These are phyloP conservation scores for Globisporangium yorkense DNA, from an alignment of 352 stramenopile species.

Conservation along the genomic window DNA sequence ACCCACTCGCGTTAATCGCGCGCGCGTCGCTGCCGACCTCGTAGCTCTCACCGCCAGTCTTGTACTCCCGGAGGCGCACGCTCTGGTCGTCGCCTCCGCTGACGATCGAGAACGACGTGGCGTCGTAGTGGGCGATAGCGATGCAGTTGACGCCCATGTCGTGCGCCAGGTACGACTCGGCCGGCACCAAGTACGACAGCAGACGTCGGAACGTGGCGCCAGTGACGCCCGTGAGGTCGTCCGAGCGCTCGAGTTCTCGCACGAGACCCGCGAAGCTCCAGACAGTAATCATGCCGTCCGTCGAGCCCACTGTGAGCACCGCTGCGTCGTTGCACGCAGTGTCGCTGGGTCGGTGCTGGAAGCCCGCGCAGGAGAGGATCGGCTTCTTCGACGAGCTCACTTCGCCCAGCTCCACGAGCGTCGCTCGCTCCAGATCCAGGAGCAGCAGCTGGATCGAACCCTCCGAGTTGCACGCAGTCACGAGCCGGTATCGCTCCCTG, in stretches of 20 bases:
- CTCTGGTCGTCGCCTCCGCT: constrained; percentile 83
- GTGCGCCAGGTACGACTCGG: constrained; percentile 61
- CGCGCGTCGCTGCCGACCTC: constrained; percentile 25
- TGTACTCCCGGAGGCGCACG: constrained; percentile 39
- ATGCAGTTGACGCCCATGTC: constrained; percentile 84
- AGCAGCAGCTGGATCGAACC: constrained; percentile 59
- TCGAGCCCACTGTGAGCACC: constrained; percentile 71
- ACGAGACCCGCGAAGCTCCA: constrained; percentile 49
- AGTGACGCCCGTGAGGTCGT: not conserved
- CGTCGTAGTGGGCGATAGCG: constrained; percentile 19
- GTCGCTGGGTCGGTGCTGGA: constrained; percentile 19
- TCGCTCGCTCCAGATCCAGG: constrained; percentile 29
- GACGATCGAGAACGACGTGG: constrained; percentile 43
- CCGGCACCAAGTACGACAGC: constrained; percentile 30
- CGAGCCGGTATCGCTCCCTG: constrained; percentile 33
- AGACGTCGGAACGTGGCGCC: not conserved
- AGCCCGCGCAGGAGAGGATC: constrained; percentile 61
- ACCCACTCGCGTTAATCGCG: constrained; percentile 66
- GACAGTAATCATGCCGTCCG: constrained; percentile 72
- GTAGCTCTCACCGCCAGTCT: constrained; percentile 3
- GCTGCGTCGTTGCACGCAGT: constrained; percentile 2
- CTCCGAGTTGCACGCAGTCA: constrained; percentile 75
- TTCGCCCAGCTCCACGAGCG: constrained; percentile 41
- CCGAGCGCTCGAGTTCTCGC: constrained; percentile 10
- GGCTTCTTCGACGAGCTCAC: constrained; percentile 67